These are phyloP conservation scores for Apophysomyces elegans DNA, from an alignment of 371 early-diverging fungal species.

Conservation along the genomic window DNA sequence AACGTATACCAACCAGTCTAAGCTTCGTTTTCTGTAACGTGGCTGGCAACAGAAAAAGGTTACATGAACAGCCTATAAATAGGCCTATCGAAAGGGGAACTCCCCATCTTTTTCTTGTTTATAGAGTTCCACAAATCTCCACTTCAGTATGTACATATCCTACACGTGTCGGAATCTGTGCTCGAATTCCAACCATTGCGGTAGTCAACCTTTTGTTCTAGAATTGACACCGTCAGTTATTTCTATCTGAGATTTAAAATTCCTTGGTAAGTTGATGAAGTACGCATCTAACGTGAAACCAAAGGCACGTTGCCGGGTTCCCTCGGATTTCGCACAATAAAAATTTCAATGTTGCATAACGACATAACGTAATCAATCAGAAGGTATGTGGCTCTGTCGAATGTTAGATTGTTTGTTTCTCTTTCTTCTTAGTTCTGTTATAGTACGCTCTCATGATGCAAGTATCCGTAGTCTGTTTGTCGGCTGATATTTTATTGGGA, in stretches of 20 bases:
- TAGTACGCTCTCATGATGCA: neutral
- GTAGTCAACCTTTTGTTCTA: conserved; percentile 1
- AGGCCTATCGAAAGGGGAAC: neutral
- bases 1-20: neutral
- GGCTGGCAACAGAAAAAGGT: conserved; percentile 7
- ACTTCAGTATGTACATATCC: conserved; percentile 4
- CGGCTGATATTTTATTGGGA: conserved; percentile 4
- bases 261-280: neutral
- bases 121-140: conserved; percentile 8
- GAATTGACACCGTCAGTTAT: neutral
- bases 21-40: conserved; percentile 11
- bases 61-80: neutral
- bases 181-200: conserved; percentile 1
- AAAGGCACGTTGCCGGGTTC: neutral
- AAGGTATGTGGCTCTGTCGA: too few relatives aligned
- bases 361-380: neutral
- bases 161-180: conserved; percentile 8
- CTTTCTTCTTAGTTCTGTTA: neutral
- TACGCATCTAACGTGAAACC: neutral
- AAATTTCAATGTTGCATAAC: neutral
- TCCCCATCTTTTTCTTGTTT: neutral
- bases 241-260: conserved; percentile 4
- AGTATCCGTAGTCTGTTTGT: neutral
- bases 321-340: neutral
- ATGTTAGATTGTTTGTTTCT: too few relatives aligned